phyloP scores from a whole-genome alignment of 768 basidiomycete species.

The Mycena epipterygia region DNA sequence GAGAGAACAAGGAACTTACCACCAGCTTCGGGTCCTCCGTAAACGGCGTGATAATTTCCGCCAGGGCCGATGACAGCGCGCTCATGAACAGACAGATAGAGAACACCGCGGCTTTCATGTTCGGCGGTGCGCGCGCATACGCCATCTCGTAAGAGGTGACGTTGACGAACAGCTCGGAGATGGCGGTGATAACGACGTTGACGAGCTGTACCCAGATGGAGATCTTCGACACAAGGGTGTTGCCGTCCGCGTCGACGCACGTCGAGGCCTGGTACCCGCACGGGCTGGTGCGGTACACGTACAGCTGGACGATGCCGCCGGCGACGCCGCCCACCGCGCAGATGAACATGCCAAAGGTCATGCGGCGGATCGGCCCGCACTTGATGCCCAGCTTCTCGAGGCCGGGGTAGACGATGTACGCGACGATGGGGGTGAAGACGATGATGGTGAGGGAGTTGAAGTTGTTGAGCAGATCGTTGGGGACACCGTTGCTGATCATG shows the following conservation, averaged over 20 bases:
- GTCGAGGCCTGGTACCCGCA: background rate
- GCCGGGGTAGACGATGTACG: background rate
- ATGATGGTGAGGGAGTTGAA: background rate
- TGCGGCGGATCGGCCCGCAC: background rate
- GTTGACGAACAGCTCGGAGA: constrained; percentile 11
- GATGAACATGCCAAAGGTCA: background rate
- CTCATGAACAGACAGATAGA: background rate
- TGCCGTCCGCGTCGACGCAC: background rate
- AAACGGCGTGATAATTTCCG: background rate
- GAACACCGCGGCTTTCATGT: constrained; percentile 6
- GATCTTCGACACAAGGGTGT: background rate
- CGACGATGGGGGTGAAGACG: constrained; percentile 1
- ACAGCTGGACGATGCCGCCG: background rate
- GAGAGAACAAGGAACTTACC: background rate
- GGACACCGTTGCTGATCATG: background rate
- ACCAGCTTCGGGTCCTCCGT: constrained; percentile 3
- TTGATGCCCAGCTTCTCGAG: background rate
- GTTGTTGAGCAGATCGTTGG: constrained; percentile 8
- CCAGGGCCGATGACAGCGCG: constrained; percentile 1
- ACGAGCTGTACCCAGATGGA: constrained; percentile 2
- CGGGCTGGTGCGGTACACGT: background rate
- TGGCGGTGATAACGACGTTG: background rate
- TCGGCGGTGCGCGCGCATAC: background rate
- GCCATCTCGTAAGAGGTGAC: constrained; percentile 1
- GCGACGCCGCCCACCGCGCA: background rate